These are phyloP conservation scores for Hura crepitans DNA, from an alignment of 441 rosid genomes.

Conservation along the genomic window DNA sequence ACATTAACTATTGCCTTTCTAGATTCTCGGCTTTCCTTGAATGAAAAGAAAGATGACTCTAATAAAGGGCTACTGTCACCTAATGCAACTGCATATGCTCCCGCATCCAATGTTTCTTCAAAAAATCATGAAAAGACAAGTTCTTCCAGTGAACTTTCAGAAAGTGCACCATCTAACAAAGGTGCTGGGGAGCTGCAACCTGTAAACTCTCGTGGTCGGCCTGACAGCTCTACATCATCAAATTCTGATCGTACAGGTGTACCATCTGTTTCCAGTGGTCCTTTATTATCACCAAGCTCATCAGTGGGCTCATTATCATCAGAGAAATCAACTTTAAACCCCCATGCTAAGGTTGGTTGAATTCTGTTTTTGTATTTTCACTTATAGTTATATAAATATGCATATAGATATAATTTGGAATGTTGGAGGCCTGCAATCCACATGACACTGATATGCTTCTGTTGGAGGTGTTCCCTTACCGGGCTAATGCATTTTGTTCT, in stretches of 20 bases:
- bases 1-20: constrained; percentile 12
- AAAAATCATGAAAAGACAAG: constrained; percentile 42
- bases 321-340: constrained; percentile 75
- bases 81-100: constrained; percentile 31
- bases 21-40: constrained; percentile 37
- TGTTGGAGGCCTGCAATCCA: background rate
- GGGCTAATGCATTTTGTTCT: constrained; percentile 2
- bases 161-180: constrained; percentile 37
- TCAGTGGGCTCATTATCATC: constrained; percentile 76
- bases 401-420: background rate
- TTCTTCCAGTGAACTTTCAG: constrained; percentile 42
- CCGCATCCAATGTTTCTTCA: constrained; percentile 32
- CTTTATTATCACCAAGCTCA: constrained; percentile 81
- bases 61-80: constrained; percentile 38
- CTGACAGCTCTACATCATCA: constrained; percentile 63
- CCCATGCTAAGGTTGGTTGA: constrained; percentile 69
- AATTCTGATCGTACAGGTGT: constrained; percentile 50
- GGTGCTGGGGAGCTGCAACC: constrained; percentile 36
- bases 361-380: constrained; percentile 17
- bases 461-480: background rate
- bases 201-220: constrained; percentile 43
- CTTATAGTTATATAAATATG: background rate
- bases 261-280: constrained; percentile 43
- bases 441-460: background rate
- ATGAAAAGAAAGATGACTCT: constrained; percentile 34